Percentiles rank a stretch among this genome's conserved stretches.
Evolutionary conservation across 2,329 filamentous ascomycete genomes (phyloP).

Genomic region (Penicillium concentricum): DNA sequence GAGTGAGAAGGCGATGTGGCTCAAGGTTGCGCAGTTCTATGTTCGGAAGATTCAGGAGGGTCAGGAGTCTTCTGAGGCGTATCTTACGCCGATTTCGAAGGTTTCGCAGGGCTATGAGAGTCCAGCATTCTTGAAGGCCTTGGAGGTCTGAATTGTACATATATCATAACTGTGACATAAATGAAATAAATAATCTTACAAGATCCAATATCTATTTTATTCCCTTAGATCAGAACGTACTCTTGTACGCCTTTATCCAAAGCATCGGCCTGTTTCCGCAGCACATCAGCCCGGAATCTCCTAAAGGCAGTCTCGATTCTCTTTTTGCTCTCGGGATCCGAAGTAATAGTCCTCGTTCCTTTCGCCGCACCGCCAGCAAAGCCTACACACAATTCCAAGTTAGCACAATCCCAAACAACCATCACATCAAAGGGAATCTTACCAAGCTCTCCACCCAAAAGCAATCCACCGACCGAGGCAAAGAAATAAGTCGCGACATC

Average conservation of each 20-base stretch:
- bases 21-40: slow-evolving; percentile 33
- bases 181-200: not conserved
- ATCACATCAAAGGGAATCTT: not conserved
- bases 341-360: slow-evolving; percentile 54
- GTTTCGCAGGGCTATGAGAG: slow-evolving; percentile 32
- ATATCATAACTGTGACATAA: not conserved
- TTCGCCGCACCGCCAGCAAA: slow-evolving; percentile 57
- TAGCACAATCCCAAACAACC: not conserved
- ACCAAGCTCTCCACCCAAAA: slow-evolving; percentile 62
- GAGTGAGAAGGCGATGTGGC: slow-evolving; percentile 60
- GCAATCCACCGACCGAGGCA: slow-evolving; percentile 60
- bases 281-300: slow-evolving; percentile 61
- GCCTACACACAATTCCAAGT: slow-evolving; percentile 35
- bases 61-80: slow-evolving; percentile 19
- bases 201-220: not conserved
- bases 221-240: slow-evolving; percentile 21
- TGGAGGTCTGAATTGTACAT: slow-evolving; percentile 17
- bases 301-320: slow-evolving; percentile 64
- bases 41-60: slow-evolving; percentile 27
- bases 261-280: slow-evolving; percentile 58
- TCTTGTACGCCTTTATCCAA: slow-evolving; percentile 49
- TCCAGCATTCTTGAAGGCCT: slow-evolving; percentile 28
- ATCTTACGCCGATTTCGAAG: slow-evolving; percentile 32
- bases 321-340: slow-evolving; percentile 54
- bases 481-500: slow-evolving; percentile 64